Base-by-base conservation (phyloP, 164 flowering plant species). In the Dillenia suffruticosa region DNA sequence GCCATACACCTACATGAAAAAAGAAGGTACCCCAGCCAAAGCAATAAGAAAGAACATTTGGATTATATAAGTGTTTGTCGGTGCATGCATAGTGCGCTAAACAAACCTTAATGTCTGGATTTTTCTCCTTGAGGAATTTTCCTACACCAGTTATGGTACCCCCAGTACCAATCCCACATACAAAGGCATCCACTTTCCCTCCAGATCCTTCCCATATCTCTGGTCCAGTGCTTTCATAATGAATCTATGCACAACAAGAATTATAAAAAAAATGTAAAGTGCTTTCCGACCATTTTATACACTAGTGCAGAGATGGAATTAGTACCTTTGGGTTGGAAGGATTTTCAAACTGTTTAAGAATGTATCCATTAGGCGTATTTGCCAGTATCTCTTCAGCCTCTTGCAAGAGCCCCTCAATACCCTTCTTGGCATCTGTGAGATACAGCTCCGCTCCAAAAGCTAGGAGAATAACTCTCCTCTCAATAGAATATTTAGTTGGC, bases 161-260 rank as follows among this genome's bases (percentile, higher is more conserved):
- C 5, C 84, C 89, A 2, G 86, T 80, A 13, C 89, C 84, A 52
- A 82, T 75, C 49, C 81, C 86, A 46, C 79, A 68, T 64, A 80
- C 80, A 66, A 84, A 22, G 15, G 77, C 80, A 68, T 82, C 89
- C 44, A 82, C 68, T 55, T 80, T 78, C 7, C 81, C 83, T 47
- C 67, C 78, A 0, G 84, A 63, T 10, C 76, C 81, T 56, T 65
- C 72, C 86, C 86, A 82, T 46, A 84, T 80, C 72, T 84, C 89
- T 3, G 89, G 89, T 56, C 86, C 89, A 59, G 89, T 82, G 40
- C 84, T 78, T 51, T 78, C 84, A 65, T 82, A 80, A 57, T 84
- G 89, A 58, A 84, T 63, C 84, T 84, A 68, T 40, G 56, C 14
- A 62, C 1, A 19, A 19, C 22, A 19, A 19, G 19, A 24, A 59